Conservation (phyloP, 331 rosid species). For the Pyrus hybrid region DNA sequence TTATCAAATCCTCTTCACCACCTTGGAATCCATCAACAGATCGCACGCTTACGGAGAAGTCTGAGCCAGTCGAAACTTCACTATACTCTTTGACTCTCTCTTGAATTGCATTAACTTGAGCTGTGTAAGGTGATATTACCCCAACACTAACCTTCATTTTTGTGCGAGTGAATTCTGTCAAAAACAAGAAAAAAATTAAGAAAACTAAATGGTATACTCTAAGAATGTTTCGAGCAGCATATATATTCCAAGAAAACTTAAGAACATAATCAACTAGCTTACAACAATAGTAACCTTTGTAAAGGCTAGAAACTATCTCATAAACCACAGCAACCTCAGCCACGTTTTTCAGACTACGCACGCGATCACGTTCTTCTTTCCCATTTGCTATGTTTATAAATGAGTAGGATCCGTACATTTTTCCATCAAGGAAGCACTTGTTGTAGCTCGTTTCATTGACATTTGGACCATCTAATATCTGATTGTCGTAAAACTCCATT, state of each 20-base stretch:
- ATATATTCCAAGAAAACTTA: too few species aligned
- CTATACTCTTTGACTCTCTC: slow-evolving; percentile 26
- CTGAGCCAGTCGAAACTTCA: neutral
- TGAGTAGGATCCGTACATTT: slow-evolving; percentile 35
- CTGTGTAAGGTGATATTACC: slow-evolving; percentile 53
- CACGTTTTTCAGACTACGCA: slow-evolving; percentile 31
- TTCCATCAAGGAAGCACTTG: slow-evolving; percentile 26
- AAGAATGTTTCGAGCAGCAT: too few species aligned
- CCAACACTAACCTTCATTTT: slow-evolving; percentile 35
- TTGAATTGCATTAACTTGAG: slow-evolving; percentile 42
- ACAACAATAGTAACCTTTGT: slow-evolving; percentile 17
- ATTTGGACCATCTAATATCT: slow-evolving; percentile 27
- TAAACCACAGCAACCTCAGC: slow-evolving; percentile 48
- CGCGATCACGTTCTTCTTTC: slow-evolving; percentile 24
- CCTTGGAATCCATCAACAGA: slow-evolving; percentile 70
- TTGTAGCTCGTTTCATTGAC: slow-evolving; percentile 26
- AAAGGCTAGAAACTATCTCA: slow-evolving; percentile 30
- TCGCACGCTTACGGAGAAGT: slow-evolving; percentile 33
- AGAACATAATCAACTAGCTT: neutral
- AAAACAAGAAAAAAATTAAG: too few species aligned
- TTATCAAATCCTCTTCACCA: slow-evolving; percentile 51
- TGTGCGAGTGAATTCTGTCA: slow-evolving; percentile 25
- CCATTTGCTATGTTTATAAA: slow-evolving; percentile 41
- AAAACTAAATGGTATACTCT: too few species aligned
- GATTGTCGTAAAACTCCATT: slow-evolving; percentile 32